A percentile compares a stretch with the other conserved stretches of the same genome.
phyloP scores from a whole-genome alignment of 78 protist species.

The Dictyostelium discoideum region DNA sequence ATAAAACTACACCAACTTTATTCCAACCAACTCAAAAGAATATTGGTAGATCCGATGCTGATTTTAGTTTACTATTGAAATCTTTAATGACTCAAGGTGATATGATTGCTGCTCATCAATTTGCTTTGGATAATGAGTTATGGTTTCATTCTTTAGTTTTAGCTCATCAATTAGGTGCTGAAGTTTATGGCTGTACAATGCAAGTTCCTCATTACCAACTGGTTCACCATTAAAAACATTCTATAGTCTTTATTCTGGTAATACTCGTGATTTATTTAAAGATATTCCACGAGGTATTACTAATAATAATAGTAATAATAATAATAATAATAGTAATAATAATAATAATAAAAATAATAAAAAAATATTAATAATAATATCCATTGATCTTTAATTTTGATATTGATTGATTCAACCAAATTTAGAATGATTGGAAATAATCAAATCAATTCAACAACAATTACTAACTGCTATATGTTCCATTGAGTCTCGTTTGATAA shows the following conservation, averaged over 20 bases:
- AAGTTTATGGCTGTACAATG: slow-evolving; percentile 33
- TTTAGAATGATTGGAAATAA: too few species aligned
- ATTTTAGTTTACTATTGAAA: slow-evolving; percentile 1
- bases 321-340: not conserved
- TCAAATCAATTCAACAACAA: too few species aligned
- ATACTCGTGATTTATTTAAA: slow-evolving; percentile 41
- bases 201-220: slow-evolving; percentile 21
- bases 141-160: slow-evolving; percentile 55
- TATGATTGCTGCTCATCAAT: slow-evolving; percentile 38
- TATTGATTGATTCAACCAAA: too few species aligned
- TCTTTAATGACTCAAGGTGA: slow-evolving; percentile 33
- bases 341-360: too few species aligned
- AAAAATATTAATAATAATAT: too few species aligned
- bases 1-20: not conserved
- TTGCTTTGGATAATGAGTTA: slow-evolving; percentile 23
- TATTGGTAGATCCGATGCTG: slow-evolving; percentile 9
- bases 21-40: slow-evolving; percentile 1
- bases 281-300: not conserved
- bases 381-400: too few species aligned
- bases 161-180: slow-evolving; percentile 48
- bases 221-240: slow-evolving; percentile 67
- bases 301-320: not conserved
- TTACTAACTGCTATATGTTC: too few species aligned
- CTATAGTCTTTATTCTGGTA: slow-evolving; percentile 38
- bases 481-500: too few species aligned